Conservation (phyloP, 257 asterid species). For the Verbascum thapsus region DNA sequence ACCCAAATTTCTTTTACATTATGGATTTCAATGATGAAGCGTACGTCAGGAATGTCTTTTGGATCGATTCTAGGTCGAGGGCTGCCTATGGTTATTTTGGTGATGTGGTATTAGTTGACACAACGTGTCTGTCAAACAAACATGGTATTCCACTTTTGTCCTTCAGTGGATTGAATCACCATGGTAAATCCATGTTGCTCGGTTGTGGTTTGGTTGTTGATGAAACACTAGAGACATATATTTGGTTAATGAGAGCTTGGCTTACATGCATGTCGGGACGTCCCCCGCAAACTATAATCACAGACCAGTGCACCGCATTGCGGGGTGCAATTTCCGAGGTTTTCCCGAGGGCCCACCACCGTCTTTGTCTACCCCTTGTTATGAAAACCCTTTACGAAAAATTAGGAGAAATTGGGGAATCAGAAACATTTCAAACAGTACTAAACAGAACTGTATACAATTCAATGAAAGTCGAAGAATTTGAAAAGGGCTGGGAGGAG, state of each 20-base stretch:
- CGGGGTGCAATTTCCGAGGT: constrained; percentile 50
- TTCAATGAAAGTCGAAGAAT: constrained; percentile 48
- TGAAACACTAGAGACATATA: constrained; percentile 45
- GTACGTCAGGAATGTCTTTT: constrained; percentile 51
- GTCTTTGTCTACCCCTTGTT: constrained; percentile 45
- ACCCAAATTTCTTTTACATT: constrained; percentile 53
- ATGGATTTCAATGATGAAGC: constrained; percentile 59
- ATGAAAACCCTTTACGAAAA: constrained; percentile 39
- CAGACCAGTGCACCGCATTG: constrained; percentile 45
- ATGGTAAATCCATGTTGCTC: constrained; percentile 43
- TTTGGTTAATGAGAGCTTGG: constrained; percentile 64
- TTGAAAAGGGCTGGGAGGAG: constrained; percentile 57
- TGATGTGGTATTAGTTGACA: constrained; percentile 50
- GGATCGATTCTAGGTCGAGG: constrained; percentile 62
- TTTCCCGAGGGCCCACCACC: constrained; percentile 56
- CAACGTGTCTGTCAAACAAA: constrained; percentile 36
- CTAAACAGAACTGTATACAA: constrained; percentile 43
- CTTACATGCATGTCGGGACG: constrained; percentile 55
- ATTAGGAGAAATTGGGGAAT: constrained; percentile 40
- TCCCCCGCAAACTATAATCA: constrained; percentile 52
- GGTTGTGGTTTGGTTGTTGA: constrained; percentile 56
- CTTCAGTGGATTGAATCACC: constrained; percentile 59
- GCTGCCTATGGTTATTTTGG: constrained; percentile 50
- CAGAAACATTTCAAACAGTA: constrained; percentile 37
- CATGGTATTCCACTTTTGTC: constrained; percentile 40